Percentiles rank a stretch among this genome's conserved stretches.
These are phyloP conservation scores for Pestalotiopsis sp. DNA, from an alignment of 2,329 filamentous ascomycete species.

Conservation along the genomic window DNA sequence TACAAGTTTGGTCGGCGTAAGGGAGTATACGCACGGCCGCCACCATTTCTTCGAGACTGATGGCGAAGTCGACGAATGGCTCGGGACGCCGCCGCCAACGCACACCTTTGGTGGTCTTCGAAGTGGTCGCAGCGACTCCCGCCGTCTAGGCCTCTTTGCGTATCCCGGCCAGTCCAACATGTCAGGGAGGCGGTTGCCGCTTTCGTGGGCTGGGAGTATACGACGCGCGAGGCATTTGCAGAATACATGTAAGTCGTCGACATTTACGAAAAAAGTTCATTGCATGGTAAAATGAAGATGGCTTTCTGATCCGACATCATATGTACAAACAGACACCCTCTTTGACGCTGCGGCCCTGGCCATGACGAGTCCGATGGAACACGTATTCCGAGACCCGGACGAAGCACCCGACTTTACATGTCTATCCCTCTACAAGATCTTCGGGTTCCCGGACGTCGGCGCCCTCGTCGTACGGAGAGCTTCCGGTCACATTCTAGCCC, in stretches of 20 bases:
- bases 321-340: conserved; percentile 39
- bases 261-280: neutral
- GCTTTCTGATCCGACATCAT: conserved; percentile 15
- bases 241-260: conserved; percentile 34
- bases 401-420: conserved; percentile 63
- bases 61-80: conserved; percentile 47
- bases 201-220: conserved; percentile 52
- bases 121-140: conserved; percentile 16
- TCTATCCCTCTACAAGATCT: conserved; percentile 68
- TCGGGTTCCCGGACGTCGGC: conserved; percentile 67
- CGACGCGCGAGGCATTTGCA: conserved; percentile 34
- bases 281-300: neutral
- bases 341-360: conserved; percentile 67
- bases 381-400: conserved; percentile 49
- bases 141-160: conserved; percentile 52
- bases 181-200: conserved; percentile 64
- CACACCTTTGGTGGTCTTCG: conserved; percentile 24
- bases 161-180: conserved; percentile 74
- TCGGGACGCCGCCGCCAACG: conserved; percentile 30
- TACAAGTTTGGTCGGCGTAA: conserved; percentile 69
- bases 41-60: conserved; percentile 64
- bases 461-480: conserved; percentile 59
- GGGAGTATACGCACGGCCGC: conserved; percentile 62
- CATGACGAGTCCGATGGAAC: conserved; percentile 61
- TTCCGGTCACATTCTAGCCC: conserved; percentile 56